Base-by-base conservation (phyloP, 202 grass and related monocot species). In the Setaria italica region DNA sequence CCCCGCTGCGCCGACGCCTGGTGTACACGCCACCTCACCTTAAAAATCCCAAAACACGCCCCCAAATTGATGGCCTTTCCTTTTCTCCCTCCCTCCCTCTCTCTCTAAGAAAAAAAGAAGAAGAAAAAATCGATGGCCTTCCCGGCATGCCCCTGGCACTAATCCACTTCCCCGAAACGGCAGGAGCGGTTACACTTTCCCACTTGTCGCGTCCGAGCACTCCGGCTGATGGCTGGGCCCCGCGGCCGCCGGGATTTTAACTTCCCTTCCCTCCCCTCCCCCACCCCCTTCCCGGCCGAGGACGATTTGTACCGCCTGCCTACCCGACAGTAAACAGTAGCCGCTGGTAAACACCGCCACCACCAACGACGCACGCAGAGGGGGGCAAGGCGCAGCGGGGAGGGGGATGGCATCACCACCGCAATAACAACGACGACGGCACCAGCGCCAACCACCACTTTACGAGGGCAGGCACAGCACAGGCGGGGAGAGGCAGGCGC, bases 271-370 rank as follows among this genome's bases (percentile, higher is more conserved):
- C 48, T 55, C 9, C 33, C 45, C 0, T 19, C 32, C 20, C 1
- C 46, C 21, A 13, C 6, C 15, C n/a, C 1, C 58, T 12, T n/a
- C 57, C 34, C 56, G 50, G 42, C 4, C 39, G 57, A 62, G 75
- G 68, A 29, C 71, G 75, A 46, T 62, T 7, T 65, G 80, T 75
- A 71, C 67, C 56, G 56, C 74, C 49, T 62, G 56, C 67, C 85
- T 5, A 50, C 80, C 75, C 62, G 85, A 80, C 89, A 76, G 85
- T 90, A 87, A 87, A 90, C 89, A 90, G 85, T 84, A 77, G 80
- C 37, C 46, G 81, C 55, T 80, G 89, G 76, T 87, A 84, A 83
- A 80, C 81, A 58, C 70, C 78, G 12, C n/a, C 79, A 48, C 16
- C 74, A 77, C 14, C 83, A 12, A 83, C 84, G 80, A 62, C 59